Evolutionary conservation across 192 early-diverging fungal genomes (phyloP).

Genomic region (Coemansia sp.): DNA sequence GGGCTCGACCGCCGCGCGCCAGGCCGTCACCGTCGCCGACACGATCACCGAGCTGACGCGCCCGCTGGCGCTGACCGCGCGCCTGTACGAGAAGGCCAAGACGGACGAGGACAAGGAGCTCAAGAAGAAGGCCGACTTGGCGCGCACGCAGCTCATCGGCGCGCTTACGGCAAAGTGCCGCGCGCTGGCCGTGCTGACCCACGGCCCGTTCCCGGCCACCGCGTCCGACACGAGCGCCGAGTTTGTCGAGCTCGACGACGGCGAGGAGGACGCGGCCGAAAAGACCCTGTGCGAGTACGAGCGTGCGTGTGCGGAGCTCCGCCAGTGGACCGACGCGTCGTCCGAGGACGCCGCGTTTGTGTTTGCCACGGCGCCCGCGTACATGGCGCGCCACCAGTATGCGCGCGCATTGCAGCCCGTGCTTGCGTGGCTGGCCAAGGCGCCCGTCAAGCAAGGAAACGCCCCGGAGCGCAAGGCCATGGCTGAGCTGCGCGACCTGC

Average conservation of each 20-base stretch:
- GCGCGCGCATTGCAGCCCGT: constrained; percentile 73
- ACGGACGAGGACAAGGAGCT: constrained; percentile 57
- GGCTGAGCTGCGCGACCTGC: constrained; percentile 51
- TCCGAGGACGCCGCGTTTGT: constrained; percentile 57
- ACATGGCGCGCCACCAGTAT: constrained; percentile 53
- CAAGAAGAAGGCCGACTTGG: constrained; percentile 72
- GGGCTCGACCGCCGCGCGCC: constrained; percentile 9
- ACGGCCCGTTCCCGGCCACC: constrained; percentile 3
- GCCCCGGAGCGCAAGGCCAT: constrained; percentile 58
- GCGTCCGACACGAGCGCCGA: constrained; percentile 33
- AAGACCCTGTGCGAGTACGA: constrained; percentile 53
- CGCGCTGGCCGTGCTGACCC: constrained; percentile 44
- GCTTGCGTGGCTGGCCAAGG: constrained; percentile 67
- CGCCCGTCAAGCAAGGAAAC: constrained; percentile 51
- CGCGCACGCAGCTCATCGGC: constrained; percentile 62
- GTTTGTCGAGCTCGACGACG: constrained; percentile 39
- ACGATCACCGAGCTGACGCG: constrained; percentile 61
- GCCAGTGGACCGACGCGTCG: constrained; percentile 60
- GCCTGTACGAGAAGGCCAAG: constrained; percentile 43
- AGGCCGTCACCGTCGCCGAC: constrained; percentile 50
- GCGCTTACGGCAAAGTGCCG: constrained; percentile 62
- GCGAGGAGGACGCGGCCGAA: constrained; percentile 12
- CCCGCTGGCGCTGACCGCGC: constrained; percentile 57
- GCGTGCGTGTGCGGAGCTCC: constrained; percentile 55
- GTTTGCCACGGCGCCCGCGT: constrained; percentile 58